Evolutionary conservation across 2,329 filamentous ascomycete species (phyloP).

Genomic region (Trichoderma atroviride): DNA sequence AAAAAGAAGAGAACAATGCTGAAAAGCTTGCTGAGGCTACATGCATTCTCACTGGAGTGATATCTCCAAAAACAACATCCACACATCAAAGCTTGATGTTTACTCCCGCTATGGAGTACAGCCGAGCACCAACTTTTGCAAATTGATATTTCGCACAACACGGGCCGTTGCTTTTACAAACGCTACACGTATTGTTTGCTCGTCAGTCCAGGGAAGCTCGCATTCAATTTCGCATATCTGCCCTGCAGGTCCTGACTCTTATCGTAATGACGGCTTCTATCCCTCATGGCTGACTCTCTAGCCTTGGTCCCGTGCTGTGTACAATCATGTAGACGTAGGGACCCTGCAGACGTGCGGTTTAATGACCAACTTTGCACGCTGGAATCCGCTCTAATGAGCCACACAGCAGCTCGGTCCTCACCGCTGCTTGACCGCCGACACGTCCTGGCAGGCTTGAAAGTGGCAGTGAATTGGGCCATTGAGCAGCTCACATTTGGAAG

Average conservation of each 20-base stretch:
- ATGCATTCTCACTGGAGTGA: background rate
- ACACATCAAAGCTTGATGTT: background rate
- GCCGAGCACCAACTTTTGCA: background rate
- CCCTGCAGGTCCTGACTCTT: slow-evolving; percentile 21
- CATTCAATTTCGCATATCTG: slow-evolving; percentile 12
- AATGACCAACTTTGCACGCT: slow-evolving; percentile 2
- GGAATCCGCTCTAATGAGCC: slow-evolving; percentile 14
- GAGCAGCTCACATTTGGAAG: background rate
- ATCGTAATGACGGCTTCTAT: slow-evolving; percentile 4
- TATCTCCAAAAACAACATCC: background rate
- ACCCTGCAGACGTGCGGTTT: background rate
- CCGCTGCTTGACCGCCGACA: slow-evolving; percentile 16
- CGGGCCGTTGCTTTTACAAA: background rate
- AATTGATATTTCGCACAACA: background rate
- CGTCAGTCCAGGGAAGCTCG: background rate
- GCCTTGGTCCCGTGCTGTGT: too few species aligned
- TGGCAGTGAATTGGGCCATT: background rate
- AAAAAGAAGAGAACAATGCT: background rate
- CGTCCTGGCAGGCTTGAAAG: background rate
- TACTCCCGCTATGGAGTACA: background rate
- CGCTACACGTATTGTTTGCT: background rate
- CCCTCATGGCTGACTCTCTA: slow-evolving; percentile 4
- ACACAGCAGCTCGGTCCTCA: slow-evolving; percentile 7
- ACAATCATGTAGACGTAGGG: background rate
- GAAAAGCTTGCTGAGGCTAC: background rate